Conservation (phyloP, 164 flowering plant genomes). For the Houttuynia cordata region DNA sequence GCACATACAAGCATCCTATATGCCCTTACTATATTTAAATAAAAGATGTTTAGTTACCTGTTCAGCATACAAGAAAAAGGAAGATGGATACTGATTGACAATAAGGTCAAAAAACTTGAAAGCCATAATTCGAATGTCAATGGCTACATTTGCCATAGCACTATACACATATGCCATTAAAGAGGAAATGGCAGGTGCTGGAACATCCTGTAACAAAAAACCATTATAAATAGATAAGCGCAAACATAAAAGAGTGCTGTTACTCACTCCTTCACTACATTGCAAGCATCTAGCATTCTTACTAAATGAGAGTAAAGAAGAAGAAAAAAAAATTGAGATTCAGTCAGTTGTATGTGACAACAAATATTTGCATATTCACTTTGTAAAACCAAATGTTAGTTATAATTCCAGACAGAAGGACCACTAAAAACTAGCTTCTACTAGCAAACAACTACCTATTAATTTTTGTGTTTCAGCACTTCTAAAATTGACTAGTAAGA, state of each 20-base stretch:
- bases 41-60: slow-evolving; percentile 34
- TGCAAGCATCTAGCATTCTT: background rate
- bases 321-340: too few species aligned
- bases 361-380: too few species aligned
- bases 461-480: too few species aligned
- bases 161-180: slow-evolving; percentile 70
- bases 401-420: too few species aligned
- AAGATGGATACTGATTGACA: slow-evolving; percentile 52
- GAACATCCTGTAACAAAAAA: slow-evolving; percentile 41
- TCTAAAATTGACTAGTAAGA: too few species aligned
- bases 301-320: too few species aligned
- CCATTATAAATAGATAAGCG: slow-evolving; percentile 1
- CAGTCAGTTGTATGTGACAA: too few species aligned
- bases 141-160: slow-evolving; percentile 73
- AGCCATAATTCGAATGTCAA: slow-evolving; percentile 80
- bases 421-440: too few species aligned
- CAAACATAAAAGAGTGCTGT: background rate
- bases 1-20: too few species aligned
- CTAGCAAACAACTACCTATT: too few species aligned
- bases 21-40: too few species aligned
- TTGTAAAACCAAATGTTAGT: too few species aligned
- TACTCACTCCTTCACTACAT: background rate
- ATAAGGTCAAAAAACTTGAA: slow-evolving; percentile 77
- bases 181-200: slow-evolving; percentile 49
- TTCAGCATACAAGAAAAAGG: slow-evolving; percentile 55